Evolutionary conservation across 148 eudicot species (phyloP), one percentile per base, ranked within the genome.

Genomic region (Vaccinium vitisidaea): DNA sequence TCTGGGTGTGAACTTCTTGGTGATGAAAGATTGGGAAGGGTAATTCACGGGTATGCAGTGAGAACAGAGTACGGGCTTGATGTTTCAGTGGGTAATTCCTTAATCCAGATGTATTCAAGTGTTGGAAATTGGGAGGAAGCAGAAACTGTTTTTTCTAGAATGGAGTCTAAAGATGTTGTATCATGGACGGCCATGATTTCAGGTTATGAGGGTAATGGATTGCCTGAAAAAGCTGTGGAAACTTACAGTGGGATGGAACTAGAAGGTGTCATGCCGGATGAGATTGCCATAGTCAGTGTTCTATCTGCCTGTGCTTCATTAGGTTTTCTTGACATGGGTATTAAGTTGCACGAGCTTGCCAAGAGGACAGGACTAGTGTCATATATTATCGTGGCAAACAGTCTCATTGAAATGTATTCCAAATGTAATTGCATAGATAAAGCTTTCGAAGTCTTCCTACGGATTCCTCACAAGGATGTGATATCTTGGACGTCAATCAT

Each of bases 161-260:
- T 94, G 85, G 85, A 82, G 86, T 86, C 55, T 56, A 94, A 90
- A 84, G 98, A 96, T 87, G 90, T 96, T 76, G 91, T 96, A 30
- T 92, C 99, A 21, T 96, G 99, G 99, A 96, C 98, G 5, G 83
- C 98, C 13, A 93, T 96, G 99, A 96, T 96, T 81, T 92, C 97
- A 46, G 93, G 95, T 80, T 96, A 93, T 86, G 95, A 91, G 82
- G 86, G 85, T 78, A 94, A 91, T 80, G 92, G 94, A 27, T 88
- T 94, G 71, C 91, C 93, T 80, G 89, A 90, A 4, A 92, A 89
- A 84, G 97, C 98, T 25, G 85, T 96, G 71, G 88, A 92, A 61
- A 92, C 92, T 30, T 96, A 94, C 70, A 86, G 83, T 80, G 59
- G 80, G 86, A 94, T 96, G 98, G 94, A 92, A 88, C 75, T 21